Percentiles rank a stretch among this genome's conserved stretches.
Conservation (phyloP, 768 basidiomycete genomes). For the Podaxis mareebaensis region DNA sequence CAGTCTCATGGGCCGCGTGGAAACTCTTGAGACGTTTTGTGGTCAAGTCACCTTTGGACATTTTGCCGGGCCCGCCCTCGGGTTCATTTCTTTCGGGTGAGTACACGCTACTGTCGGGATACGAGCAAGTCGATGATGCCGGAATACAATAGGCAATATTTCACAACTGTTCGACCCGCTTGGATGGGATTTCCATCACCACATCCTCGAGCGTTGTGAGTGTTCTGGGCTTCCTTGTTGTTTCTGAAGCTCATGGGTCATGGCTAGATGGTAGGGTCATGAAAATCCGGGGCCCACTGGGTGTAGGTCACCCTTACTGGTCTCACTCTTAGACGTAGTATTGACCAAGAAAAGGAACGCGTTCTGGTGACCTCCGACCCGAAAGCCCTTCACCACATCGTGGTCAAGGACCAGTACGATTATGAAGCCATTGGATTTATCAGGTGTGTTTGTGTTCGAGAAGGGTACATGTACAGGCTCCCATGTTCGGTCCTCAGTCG, state of each 20-base stretch:
- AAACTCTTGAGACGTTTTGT: neutral
- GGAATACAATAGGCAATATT: slow-evolving; percentile 32
- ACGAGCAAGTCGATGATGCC: neutral
- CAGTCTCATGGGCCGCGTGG: neutral
- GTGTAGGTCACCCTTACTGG: slow-evolving; percentile 26
- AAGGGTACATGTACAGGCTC: too few relatives aligned
- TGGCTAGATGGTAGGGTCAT: slow-evolving; percentile 33
- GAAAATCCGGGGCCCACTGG: slow-evolving; percentile 33
- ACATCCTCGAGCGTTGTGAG: slow-evolving; percentile 34
- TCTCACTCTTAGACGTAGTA: neutral
- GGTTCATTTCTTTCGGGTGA: slow-evolving; percentile 1
- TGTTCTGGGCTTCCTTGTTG: neutral
- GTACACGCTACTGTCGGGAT: neutral
- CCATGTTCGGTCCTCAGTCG: neutral
- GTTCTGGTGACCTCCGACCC: slow-evolving; percentile 44
- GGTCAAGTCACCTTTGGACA: neutral
- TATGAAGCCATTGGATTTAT: slow-evolving; percentile 25
- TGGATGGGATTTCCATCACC: slow-evolving; percentile 38
- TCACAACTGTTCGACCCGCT: slow-evolving; percentile 31
- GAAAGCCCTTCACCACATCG: slow-evolving; percentile 42
- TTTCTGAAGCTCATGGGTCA: too few relatives aligned
- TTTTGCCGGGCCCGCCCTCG: slow-evolving; percentile 5
- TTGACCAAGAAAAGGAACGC: slow-evolving; percentile 22
- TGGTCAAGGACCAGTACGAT: slow-evolving; percentile 40
- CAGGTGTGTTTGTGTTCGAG: slow-evolving; percentile 18